These are phyloP conservation scores for Cyclocybe cylindracea DNA, from an alignment of 768 basidiomycete genomes.

Conservation along the genomic window DNA sequence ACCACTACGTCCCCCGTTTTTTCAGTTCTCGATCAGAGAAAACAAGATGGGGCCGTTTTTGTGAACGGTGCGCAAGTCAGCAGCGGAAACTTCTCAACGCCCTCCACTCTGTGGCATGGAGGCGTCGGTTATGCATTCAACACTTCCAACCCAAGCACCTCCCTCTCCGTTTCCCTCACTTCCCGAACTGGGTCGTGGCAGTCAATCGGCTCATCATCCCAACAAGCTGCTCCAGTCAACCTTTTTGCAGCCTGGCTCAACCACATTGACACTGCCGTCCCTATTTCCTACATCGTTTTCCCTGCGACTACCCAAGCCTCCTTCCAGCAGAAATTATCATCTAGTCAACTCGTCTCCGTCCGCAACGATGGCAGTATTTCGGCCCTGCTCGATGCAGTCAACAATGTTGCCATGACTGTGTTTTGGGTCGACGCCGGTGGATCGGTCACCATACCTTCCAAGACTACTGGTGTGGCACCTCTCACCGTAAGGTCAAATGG, in stretches of 20 bases:
- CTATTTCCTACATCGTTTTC: constrained; percentile 42
- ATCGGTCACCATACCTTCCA: constrained; percentile 28
- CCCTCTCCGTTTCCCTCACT: constrained; percentile 41
- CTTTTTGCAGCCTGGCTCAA: constrained; percentile 55
- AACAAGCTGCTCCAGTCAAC: constrained; percentile 52
- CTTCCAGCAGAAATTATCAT: constrained; percentile 26
- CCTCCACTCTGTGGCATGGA: constrained; percentile 58
- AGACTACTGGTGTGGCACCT: constrained; percentile 21
- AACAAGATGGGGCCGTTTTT: constrained; percentile 40
- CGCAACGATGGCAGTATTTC: constrained; percentile 48
- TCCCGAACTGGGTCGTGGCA: constrained; percentile 58
- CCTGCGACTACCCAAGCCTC: constrained; percentile 34
- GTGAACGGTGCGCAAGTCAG: constrained; percentile 36
- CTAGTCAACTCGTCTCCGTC: constrained; percentile 28
- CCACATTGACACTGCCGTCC: constrained; percentile 22
- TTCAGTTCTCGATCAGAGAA: constrained; percentile 67
- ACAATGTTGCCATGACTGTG: constrained; percentile 44
- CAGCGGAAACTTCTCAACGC: constrained; percentile 33
- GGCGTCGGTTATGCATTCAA: constrained; percentile 57
- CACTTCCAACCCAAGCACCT: constrained; percentile 29
- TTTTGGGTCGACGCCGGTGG: constrained; percentile 56
- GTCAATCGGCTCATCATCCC: constrained; percentile 56
- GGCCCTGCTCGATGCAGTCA: constrained; percentile 44
- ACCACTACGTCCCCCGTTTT: constrained; percentile 46
- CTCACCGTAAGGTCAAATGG: constrained; percentile 37